Evolutionary conservation across 1,139 yeast species (phyloP), one percentile per base, ranked within the genome.

Genomic region (Geotrichum candidum): DNA sequence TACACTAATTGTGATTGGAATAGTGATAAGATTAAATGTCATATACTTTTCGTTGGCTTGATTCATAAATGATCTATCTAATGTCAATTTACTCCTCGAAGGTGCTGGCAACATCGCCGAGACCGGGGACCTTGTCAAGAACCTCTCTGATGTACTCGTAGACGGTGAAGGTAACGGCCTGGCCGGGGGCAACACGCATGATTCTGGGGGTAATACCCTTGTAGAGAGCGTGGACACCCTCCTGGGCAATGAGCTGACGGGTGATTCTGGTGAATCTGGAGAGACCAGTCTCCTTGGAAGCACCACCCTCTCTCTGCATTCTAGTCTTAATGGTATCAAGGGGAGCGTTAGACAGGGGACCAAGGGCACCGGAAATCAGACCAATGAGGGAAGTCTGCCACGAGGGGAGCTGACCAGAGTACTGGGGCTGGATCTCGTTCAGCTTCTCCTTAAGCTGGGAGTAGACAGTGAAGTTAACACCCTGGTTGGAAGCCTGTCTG

Each of bases 141-240:
- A 82, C 78, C 48, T 82, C 84, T 76, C 92, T 88, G 75, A 91
- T 88, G 73, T 82, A 87, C 77, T 94, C 99, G 77, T 94, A 94
- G 57, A 94, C 96, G 7, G 98, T 94, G 78, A 94, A 94, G 23
- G 97, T 95, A 63, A 94, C 98, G 61, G 98, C 97, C 78, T 94
- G 99, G 66, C 99, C 99, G 29, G 99, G 98, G 18, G 99, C 99
- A 62, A 94, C 99, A 79, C 99, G 88, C 96, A 94, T 91, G 70
- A 94, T 94, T 81, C 99, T 88, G 70, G 99, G 99, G 51, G 97
- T 91, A 73, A 94, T 94, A 79, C 99, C 99, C 77, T 92, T 90
- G 80, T 94, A 92, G 70, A 91, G 83, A 23, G 97, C 96, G 65
- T 82, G 81, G 67, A 86, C 77, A 68, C 97, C 99, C 77, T 92